Base-by-base conservation (phyloP, 352 stramenopile species). In the Phytophthora sp. region DNA sequence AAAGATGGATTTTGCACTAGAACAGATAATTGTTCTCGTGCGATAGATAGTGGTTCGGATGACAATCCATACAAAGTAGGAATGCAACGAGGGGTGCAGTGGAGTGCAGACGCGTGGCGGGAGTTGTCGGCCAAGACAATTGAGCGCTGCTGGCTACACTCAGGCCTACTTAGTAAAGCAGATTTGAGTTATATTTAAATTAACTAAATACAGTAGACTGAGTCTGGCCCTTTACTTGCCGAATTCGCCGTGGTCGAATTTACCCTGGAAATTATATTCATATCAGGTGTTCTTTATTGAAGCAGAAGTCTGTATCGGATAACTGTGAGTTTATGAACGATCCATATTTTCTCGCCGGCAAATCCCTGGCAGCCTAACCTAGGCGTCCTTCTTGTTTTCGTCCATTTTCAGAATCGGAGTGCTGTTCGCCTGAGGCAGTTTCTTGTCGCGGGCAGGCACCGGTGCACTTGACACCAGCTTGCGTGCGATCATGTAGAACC, bases 401-500 rank as follows among this genome's bases (percentile, higher is more conserved):
- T 27, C 43, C 13, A n/a, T 39, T 9, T 42, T 37, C 20, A 15
- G 10, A 12, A 17, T 41, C n/a, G 26, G 13, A 21, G 35, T 23
- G 20, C n/a, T 20, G 13, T 37, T 34, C 30, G n/a, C 9, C 17
- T 38, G 39, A 15, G 37, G 12, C 9, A 18, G 48, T 9, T 69
- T 49, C 18, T 59, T 42, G 31, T 44, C 38, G 15, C 34, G 31
- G 12, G n/a, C 26, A 9, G 28, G 10, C 31, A 53, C 44, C 1
- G 53, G 51, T 6, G 24, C 32, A 45, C 48, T 51, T 11, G 43
- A 53, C 13, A 68, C 50, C 9, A 92, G 67, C 55, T 90, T 91
- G 30, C 75, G 58, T 26, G 76, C 54, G 43, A 92, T 92, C 77
- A 91, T 88, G 31, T 70, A 75, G 61, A 91, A 91, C 84, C 82